Evolutionary conservation across 1,284 basidiomycete species (phyloP).

Genomic region (Malassezia brasiliensis): DNA sequence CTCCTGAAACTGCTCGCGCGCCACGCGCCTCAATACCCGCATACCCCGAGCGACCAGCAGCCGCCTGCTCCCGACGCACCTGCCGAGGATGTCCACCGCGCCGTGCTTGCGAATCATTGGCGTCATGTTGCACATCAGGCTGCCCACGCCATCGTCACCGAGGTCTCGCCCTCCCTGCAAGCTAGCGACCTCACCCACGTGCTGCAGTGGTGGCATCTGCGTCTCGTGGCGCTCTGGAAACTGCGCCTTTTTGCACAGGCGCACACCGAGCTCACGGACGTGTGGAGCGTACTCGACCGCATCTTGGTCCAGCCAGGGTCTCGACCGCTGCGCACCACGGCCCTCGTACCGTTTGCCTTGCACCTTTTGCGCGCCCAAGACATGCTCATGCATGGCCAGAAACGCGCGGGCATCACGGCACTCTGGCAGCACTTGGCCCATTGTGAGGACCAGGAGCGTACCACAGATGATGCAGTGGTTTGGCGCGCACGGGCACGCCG

Average conservation of each 20-base stretch:
- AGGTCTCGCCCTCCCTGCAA: neutral
- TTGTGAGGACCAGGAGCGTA: neutral
- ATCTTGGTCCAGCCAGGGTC: too few species aligned
- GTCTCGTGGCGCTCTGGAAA: constrained; percentile 9
- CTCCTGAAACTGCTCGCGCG: neutral
- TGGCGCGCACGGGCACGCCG: neutral
- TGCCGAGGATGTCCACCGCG: neutral
- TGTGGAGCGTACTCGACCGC: constrained; percentile 7
- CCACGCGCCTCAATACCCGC: constrained; percentile 2
- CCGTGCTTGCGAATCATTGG: constrained; percentile 2
- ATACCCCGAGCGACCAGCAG: neutral
- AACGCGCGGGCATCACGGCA: neutral
- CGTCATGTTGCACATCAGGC: neutral
- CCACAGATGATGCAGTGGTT: neutral
- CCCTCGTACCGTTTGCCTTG: constrained; percentile 1
- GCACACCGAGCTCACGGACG: neutral
- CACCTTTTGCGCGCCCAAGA: constrained; percentile 3
- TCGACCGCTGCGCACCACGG: neutral
- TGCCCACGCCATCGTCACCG: neutral
- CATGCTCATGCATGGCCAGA: neutral
- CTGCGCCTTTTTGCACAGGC: constrained; percentile 1
- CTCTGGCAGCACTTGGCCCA: neutral
- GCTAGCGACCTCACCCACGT: neutral
- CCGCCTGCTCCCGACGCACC: neutral
- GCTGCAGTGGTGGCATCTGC: constrained; percentile 15